Evolutionary conservation across 805 yeast species (phyloP).

Genomic region (Metschnikowia peoriensis): DNA sequence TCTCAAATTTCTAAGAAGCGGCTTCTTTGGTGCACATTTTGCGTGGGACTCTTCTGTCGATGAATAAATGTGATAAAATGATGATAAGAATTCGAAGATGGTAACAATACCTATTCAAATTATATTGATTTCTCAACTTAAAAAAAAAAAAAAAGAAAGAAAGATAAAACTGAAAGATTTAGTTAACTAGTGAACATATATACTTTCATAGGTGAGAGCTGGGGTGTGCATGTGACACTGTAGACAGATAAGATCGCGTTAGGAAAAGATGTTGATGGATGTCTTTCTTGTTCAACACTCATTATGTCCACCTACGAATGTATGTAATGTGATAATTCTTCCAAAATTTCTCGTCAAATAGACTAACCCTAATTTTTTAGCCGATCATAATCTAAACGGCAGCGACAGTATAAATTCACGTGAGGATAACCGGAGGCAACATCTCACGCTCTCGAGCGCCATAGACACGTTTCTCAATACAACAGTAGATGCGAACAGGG

Average conservation of each 20-base stretch:
- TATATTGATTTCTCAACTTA: too few species aligned
- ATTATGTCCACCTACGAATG: constrained; percentile 46
- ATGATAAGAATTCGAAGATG: too few species aligned
- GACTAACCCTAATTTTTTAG: constrained; percentile 21
- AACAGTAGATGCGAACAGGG: constrained; percentile 11
- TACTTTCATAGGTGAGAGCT: not conserved
- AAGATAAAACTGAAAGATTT: too few species aligned
- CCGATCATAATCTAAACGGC: constrained; percentile 40
- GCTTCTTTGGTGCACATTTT: too few species aligned
- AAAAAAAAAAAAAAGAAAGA: too few species aligned
- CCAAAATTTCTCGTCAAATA: not conserved
- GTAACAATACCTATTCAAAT: too few species aligned
- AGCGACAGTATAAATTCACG: constrained; percentile 9
- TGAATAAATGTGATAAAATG: too few species aligned
- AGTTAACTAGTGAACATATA: too few species aligned
- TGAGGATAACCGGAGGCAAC: constrained; percentile 23
- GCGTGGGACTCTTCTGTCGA: too few species aligned
- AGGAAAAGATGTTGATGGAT: not conserved
- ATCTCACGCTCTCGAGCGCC: constrained; percentile 32
- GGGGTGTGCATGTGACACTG: constrained; percentile 3
- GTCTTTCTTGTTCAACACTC: not conserved
- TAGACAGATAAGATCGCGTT: constrained; percentile 1
- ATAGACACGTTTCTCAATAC: constrained; percentile 34
- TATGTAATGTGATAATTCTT: constrained; percentile 21
- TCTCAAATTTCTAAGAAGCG: too few species aligned